A percentile compares a stretch with the other conserved stretches of the same genome.
Evolutionary conservation across 1,139 yeast species (phyloP).

Genomic region (Geotrichum cucujoidarum): DNA sequence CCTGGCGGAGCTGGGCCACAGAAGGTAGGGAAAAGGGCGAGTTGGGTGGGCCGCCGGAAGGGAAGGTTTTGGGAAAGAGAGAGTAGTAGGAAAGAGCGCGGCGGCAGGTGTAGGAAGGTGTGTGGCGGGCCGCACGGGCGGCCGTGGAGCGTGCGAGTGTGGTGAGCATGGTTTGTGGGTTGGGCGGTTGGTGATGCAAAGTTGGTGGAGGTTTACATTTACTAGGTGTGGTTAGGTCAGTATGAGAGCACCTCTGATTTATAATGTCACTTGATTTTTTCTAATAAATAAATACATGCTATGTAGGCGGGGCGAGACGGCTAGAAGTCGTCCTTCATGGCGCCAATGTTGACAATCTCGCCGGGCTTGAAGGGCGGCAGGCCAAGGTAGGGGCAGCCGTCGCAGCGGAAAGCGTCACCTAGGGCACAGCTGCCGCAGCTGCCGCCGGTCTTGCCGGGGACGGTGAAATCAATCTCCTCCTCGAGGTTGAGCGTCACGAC

Average conservation of each 20-base stretch:
- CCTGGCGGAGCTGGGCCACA: conserved; percentile 54
- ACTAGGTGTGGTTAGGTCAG: too few relatives aligned
- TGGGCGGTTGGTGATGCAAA: too few relatives aligned
- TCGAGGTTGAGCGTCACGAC: conserved; percentile 55
- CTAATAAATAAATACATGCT: not conserved
- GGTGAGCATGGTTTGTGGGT: too few relatives aligned
- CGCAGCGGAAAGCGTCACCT: conserved; percentile 97
- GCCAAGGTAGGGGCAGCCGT: conserved; percentile 95
- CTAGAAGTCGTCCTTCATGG: conserved; percentile 10
- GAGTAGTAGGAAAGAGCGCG: conserved; percentile 39
- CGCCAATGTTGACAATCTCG: conserved; percentile 45
- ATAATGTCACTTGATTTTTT: too few relatives aligned
- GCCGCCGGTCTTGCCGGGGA: conserved; percentile 80
- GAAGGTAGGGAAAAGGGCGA: conserved; percentile 50
- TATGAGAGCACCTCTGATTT: too few relatives aligned
- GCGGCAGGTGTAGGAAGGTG: too few relatives aligned
- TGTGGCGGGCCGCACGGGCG: too few relatives aligned
- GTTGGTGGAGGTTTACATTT: too few relatives aligned
- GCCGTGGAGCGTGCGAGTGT: too few relatives aligned
- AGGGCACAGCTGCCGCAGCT: conserved; percentile 96
- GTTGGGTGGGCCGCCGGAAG: conserved; percentile 61
- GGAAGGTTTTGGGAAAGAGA: conserved; percentile 72
- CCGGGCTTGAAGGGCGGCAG: conserved; percentile 98
- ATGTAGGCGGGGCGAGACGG: not conserved
- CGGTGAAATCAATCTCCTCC: conserved; percentile 73